A percentile compares a stretch with the other conserved stretches of the same genome.
Conservation (phyloP, 2,329 filamentous ascomycete species). For the Alternaria hordeiaustralica region DNA sequence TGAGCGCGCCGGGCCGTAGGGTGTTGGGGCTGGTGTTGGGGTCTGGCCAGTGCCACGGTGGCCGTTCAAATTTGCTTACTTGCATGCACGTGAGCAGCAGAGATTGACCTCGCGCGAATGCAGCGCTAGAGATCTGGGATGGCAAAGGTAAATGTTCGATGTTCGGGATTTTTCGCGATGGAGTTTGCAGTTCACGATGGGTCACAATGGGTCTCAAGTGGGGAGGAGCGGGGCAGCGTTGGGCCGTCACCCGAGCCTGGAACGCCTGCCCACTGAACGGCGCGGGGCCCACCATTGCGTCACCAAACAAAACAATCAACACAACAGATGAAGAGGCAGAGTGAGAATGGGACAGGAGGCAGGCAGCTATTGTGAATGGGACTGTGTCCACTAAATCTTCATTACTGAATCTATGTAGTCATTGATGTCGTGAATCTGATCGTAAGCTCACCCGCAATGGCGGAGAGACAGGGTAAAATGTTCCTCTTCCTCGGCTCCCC, state of each 20-base stretch:
- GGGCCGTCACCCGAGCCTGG: constrained; percentile 7
- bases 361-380: neutral
- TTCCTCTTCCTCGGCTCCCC: constrained; percentile 1
- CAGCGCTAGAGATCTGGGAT: neutral
- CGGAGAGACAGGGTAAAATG: constrained; percentile 21
- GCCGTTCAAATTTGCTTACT: neutral
- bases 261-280: constrained; percentile 1
- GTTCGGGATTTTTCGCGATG: neutral
- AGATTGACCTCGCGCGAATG: neutral
- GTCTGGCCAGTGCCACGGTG: neutral
- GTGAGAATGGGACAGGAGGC: too few species aligned
- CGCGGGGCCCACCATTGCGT: constrained; percentile 12
- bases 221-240: constrained; percentile 10
- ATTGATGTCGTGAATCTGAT: constrained; percentile 25
- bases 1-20: neutral
- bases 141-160: constrained; percentile 2
- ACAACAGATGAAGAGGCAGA: neutral
- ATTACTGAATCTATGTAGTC: constrained; percentile 16
- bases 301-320: constrained; percentile 10
- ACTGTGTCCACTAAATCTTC: constrained; percentile 4
- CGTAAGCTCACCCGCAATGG: constrained; percentile 24
- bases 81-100: neutral
- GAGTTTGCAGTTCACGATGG: constrained; percentile 1
- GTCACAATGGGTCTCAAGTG: constrained; percentile 4
- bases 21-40: neutral